Percentiles rank a stretch among this genome's conserved stretches.
These are phyloP conservation scores for Strigomonas culicis DNA, from an alignment of 208 protist species.

Conservation along the genomic window DNA sequence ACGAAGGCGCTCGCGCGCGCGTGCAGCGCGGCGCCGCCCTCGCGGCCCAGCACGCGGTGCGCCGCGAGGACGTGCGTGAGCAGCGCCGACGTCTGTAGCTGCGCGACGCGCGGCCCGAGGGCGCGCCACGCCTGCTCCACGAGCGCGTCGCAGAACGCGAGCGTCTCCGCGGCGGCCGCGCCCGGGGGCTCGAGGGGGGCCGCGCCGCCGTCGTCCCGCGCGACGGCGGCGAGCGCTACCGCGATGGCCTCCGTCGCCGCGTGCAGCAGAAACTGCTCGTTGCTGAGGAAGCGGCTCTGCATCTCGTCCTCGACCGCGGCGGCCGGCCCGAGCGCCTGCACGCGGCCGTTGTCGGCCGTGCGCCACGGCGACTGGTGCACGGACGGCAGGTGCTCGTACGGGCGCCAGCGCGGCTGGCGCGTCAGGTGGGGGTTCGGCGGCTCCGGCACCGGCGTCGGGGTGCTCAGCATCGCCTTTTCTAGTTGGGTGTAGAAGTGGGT, in stretches of 20 bases:
- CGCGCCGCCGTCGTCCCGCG: not conserved
- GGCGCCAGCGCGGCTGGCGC: constrained; percentile 61
- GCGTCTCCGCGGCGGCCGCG: constrained; percentile 18
- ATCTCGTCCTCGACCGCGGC: constrained; percentile 62
- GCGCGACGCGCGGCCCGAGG: constrained; percentile 29
- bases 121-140: constrained; percentile 44
- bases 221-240: constrained; percentile 34
- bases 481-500: constrained; percentile 72
- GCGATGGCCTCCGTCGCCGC: constrained; percentile 43
- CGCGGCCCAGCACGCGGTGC: constrained; percentile 62
- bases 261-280: constrained; percentile 83
- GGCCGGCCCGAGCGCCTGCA: constrained; percentile 61
- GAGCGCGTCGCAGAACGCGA: constrained; percentile 52
- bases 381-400: constrained; percentile 72
- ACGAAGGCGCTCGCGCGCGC: constrained; percentile 56
- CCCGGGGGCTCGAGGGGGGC: constrained; percentile 15
- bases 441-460: constrained; percentile 88
- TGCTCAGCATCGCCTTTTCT: constrained; percentile 76
- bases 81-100: constrained; percentile 55
- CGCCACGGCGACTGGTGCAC: constrained; percentile 82
- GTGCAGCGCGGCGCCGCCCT: constrained; percentile 39
- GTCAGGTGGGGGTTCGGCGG: constrained; percentile 87
- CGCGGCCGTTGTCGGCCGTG: constrained; percentile 58
- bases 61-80: constrained; percentile 56
- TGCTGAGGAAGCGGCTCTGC: constrained; percentile 84